Base-by-base conservation (phyloP, 768 basidiomycete species). In the Chalciporus piperatus region DNA sequence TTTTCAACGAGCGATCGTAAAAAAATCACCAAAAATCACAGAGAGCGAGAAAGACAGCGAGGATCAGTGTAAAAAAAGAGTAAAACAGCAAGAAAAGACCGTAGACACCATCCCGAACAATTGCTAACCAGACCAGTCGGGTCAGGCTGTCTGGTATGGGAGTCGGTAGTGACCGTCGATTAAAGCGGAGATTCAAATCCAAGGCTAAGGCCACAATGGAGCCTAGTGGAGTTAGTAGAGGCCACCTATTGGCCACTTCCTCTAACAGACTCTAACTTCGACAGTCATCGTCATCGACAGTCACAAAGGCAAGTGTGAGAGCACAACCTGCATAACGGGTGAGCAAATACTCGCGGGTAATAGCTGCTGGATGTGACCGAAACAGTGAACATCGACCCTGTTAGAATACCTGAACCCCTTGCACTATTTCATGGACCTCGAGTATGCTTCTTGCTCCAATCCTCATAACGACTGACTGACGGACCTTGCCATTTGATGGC, bases 1-100 rank as follows among this genome's bases (percentile, higher is more conserved):
- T 56, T 65, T 65, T 65, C 62, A 66, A 64, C 50, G 41, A 47
- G 61, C 64, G 64, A 67, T 16, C 22, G 12, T 23, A 50, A 55
- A 55, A 52, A 41, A 9, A 1, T 4, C 13, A 32, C 17, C 4
- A 52, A 59, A 62, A 56, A 20, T 7, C 48, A 28, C 19, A 23
- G 25, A 46, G 52, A 42, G 28, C 14, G 33, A 54, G 51, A 41
- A n/a, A 43, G 17, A 3, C 14, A 47, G 20, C 39, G 37, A 27
- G 19, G 23, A 4, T 33, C 33, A 14, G 12, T 14, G 7, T 14
- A 11, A 37, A 39, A 30, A 17, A 4, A 25, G 19, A 22, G n/a
- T 45, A 4, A 37, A 28, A 48, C 48, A 32, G 9, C 14, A 20
- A 13, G 2, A 1, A 22, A 52, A 47, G 43, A 4, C 32, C 16